Evolutionary conservation across 306 rosid species (phyloP), one percentile per base, ranked within the genome.

Genomic region (Cotoneaster glaucophyllus): DNA sequence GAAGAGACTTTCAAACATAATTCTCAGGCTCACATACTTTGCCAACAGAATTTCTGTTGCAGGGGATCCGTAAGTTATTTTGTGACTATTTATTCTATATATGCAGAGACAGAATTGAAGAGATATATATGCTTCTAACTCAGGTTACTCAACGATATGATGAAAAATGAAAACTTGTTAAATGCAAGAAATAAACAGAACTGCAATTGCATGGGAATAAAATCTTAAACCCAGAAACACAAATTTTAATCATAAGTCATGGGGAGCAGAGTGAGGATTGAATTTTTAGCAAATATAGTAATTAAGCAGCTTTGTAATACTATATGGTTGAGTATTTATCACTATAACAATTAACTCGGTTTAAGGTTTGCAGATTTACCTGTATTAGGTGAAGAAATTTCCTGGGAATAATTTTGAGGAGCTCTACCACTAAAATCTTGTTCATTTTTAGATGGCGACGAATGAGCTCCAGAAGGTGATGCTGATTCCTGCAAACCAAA

Each of bases 381-480:
- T 90, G 96, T 82, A 82, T 83, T 72, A 62, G 87, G 81, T 1
- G 90, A 92, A 75, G 86, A 82, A 43, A 86, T 86, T 78, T 90
- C 96, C 70, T 82, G 85, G 56, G 77, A 64, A 75, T 71, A 79
- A 81, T 70, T 88, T 68, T 90, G 89, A 56, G 84, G 48, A 77
- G 83, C 81, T 72, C 75, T 83, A 48, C 85, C 85, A 37, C 58
- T 4, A 25, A 86, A 73, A 19, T 82, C 90, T 67, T 79, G 87
- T 64, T 90, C 96, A 76, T 83, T 87, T 75, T 67, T 90, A 3
- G 59, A 44, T 4, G 93, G 78, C 52, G 93, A 87, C 5, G 96
- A 88, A 69, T 88, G 87, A 80, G 77, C 84, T 24, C 83, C 93
- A 63, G 93, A 91, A 56, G 83, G 88, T 21, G 91, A 84, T 74